Percentiles rank a stretch among this genome's conserved stretches.
Evolutionary conservation across 768 basidiomycete genomes (phyloP).

Genomic region (Suillus sp.): DNA sequence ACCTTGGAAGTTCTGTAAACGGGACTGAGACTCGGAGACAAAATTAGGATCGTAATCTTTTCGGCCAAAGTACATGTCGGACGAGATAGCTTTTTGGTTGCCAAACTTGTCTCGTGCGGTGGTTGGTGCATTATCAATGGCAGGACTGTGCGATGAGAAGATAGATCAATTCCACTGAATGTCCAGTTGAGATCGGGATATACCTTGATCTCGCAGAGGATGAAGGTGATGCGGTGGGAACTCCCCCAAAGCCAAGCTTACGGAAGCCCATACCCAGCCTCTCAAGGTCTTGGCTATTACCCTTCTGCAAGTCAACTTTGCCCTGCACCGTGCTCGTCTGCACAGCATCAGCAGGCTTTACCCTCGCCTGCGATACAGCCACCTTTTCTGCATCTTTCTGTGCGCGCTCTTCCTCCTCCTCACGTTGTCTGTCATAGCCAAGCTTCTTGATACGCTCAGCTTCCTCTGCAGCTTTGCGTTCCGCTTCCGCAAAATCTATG

Average conservation of each 20-base stretch:
- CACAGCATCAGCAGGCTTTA: slow-evolving; percentile 30
- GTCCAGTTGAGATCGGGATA: neutral
- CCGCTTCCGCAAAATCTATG: slow-evolving; percentile 94
- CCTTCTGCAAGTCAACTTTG: slow-evolving; percentile 38
- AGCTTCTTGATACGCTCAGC: slow-evolving; percentile 90
- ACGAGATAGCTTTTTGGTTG: slow-evolving; percentile 92
- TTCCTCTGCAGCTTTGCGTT: slow-evolving; percentile 87
- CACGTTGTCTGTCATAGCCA: slow-evolving; percentile 85
- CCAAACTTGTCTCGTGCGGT: slow-evolving; percentile 92
- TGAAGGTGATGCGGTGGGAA: slow-evolving; percentile 61
- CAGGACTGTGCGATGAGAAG: slow-evolving; percentile 20
- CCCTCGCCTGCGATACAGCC: slow-evolving; percentile 30
- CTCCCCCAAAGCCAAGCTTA: slow-evolving; percentile 82
- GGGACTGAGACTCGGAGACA: slow-evolving; percentile 73
- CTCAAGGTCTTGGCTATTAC: slow-evolving; percentile 52
- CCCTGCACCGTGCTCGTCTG: slow-evolving; percentile 27
- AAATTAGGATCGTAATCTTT: slow-evolving; percentile 80
- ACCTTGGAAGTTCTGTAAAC: slow-evolving; percentile 85
- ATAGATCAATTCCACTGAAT: slow-evolving; percentile 8
- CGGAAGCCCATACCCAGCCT: slow-evolving; percentile 71
- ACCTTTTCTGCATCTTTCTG: slow-evolving; percentile 60
- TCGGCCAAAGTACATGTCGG: slow-evolving; percentile 96
- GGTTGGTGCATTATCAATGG: slow-evolving; percentile 63
- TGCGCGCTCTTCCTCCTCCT: slow-evolving; percentile 81
- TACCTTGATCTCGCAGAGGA: slow-evolving; percentile 47